Evolutionary conservation across 2,329 filamentous ascomycete genomes (phyloP), one percentile per base, ranked within the genome.

Genomic region (Plenodomus tracheiphilus): DNA sequence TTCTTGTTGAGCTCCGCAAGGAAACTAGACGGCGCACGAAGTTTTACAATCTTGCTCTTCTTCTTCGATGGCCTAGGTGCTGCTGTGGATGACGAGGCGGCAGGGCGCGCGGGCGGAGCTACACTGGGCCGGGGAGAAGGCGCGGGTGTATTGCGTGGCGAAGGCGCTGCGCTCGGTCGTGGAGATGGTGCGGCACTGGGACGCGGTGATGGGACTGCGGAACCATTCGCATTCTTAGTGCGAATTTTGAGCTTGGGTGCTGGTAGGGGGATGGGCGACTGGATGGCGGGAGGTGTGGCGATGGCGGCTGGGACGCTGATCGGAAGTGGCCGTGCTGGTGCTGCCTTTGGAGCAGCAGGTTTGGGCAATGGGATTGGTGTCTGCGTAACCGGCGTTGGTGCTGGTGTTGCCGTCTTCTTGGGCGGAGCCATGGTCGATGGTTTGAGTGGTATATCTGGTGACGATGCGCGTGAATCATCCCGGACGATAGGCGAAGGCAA

Each of bases 191-290:
- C 43, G 13, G 51, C 48, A 16, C 51, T 56, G 7, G 51, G 49
- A 11, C 56, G 56, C 4, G 57, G 54, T 2, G 59, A 53, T 10
- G 43, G 19, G 25, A 35, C 18, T 37, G 45, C 15, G n/a, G 50
- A 39, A 9, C 58, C 58, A 17, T 47, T 47, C 17, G 56, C 53
- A 19, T 52, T 58, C 37, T 64, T 61, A 20, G 62, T 64, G 41
- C 61, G 62, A 47, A 68, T 62, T 41, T 65, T 68, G 28, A 65
- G 60, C 39, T 62, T 65, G 2, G 62, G 62, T 11, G 55, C 62
- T 3, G 61, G 56, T 7, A 58, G 49, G 20, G 61, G 60, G 6
- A 64, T 61, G 4, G 59, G 61, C 4, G 61, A 63, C 21, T 52
- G 47, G n/a, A 65, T 65, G n/a, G 59, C 47, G 5, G 57, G 56